phyloP scores from a whole-genome alignment of 2,329 filamentous ascomycete species.

The Alternaria sp. region DNA sequence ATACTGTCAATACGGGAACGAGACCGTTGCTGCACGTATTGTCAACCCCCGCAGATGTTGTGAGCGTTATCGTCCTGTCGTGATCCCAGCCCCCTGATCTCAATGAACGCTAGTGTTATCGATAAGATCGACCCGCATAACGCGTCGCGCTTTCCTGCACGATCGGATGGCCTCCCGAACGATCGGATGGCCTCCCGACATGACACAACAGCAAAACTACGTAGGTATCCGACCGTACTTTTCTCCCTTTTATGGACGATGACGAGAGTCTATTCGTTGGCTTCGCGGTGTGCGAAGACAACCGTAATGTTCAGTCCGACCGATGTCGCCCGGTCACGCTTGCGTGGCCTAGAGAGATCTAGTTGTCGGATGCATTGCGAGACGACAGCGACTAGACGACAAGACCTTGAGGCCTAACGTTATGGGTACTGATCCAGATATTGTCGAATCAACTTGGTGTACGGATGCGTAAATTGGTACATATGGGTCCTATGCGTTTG shows the following conservation, averaged over 20 bases:
- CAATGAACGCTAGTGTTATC: neutral
- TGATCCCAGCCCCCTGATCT: neutral
- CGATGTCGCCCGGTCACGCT: neutral
- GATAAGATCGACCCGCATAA: neutral
- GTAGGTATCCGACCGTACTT: neutral
- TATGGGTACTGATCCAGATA: neutral
- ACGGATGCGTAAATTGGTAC: neutral
- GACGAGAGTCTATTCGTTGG: neutral
- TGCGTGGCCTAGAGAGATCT: neutral
- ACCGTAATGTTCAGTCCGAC: neutral
- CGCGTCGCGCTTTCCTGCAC: neutral
- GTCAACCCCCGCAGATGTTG: neutral
- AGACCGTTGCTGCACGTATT: neutral
- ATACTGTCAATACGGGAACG: neutral
- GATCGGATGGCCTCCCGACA: neutral
- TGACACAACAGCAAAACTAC: neutral
- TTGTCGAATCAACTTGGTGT: neutral
- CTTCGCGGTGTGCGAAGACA: neutral
- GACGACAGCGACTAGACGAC: neutral
- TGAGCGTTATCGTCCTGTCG: neutral
- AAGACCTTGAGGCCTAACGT: neutral
- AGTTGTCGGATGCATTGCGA: neutral
- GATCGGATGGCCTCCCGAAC: conserved; percentile 1
- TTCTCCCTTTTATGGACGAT: neutral
- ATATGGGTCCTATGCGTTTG: neutral